These are phyloP conservation scores for Periconia sp. DNA, from an alignment of 2,329 filamentous ascomycete species.

Conservation along the genomic window DNA sequence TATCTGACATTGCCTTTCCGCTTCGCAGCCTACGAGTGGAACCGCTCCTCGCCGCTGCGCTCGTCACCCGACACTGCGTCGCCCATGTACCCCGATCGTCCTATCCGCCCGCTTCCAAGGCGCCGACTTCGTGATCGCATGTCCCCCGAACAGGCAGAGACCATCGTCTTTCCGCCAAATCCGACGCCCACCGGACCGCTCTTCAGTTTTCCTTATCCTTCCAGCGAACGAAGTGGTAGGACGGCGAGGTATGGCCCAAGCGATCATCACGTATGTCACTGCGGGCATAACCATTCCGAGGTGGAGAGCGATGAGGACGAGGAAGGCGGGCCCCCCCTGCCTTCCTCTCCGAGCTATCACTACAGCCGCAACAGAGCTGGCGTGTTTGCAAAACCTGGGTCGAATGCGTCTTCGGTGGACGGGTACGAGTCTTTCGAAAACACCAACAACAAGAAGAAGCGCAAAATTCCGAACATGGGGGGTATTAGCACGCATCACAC, in stretches of 20 bases:
- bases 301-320: constrained; percentile 66
- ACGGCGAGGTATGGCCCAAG: constrained; percentile 56
- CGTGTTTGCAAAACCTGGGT: constrained; percentile 53
- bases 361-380: constrained; percentile 39
- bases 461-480: constrained; percentile 92
- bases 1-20: constrained; percentile 43
- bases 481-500: constrained; percentile 66
- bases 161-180: constrained; percentile 80
- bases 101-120: constrained; percentile 91
- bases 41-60: constrained; percentile 47
- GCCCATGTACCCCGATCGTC: constrained; percentile 82
- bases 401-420: constrained; percentile 74
- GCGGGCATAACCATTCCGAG: constrained; percentile 55
- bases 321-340: constrained; percentile 48
- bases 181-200: constrained; percentile 74
- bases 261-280: constrained; percentile 56
- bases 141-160: constrained; percentile 81
- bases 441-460: constrained; percentile 98
- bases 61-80: constrained; percentile 73
- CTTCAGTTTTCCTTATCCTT: constrained; percentile 70
- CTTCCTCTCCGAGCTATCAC: constrained; percentile 48
- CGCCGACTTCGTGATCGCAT: constrained; percentile 86
- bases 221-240: constrained; percentile 34
- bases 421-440: constrained; percentile 98
- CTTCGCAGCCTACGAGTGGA: constrained; percentile 49